A percentile compares a stretch with the other conserved stretches of the same genome.
Conservation (phyloP, 768 basidiomycete genomes). For the Cystofilobasidium ferigula region DNA sequence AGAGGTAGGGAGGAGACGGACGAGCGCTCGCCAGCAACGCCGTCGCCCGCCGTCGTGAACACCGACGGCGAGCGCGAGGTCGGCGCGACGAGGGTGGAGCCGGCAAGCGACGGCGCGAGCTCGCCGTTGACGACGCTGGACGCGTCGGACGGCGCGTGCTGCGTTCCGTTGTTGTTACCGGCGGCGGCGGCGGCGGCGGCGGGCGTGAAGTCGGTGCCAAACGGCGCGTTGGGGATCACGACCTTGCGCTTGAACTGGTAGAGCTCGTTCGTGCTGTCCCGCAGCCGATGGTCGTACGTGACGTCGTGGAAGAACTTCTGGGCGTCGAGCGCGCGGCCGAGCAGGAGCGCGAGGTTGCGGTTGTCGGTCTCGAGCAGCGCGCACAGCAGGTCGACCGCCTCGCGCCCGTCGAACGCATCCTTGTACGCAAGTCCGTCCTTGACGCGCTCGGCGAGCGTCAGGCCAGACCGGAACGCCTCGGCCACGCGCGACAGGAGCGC, state of each 20-base stretch:
- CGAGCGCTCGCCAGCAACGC: neutral
- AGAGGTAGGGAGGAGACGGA: neutral
- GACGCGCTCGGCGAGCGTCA: constrained; percentile 61
- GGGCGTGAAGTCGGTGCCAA: constrained; percentile 19
- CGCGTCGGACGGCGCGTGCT: neutral
- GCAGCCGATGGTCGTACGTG: constrained; percentile 89
- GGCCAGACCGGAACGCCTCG: constrained; percentile 77
- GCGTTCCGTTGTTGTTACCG: constrained; percentile 29
- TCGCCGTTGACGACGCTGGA: constrained; percentile 25
- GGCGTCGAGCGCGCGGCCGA: constrained; percentile 91
- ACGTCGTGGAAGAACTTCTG: constrained; percentile 99
- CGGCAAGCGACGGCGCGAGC: constrained; percentile 2
- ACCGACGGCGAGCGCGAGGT: neutral
- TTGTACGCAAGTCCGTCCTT: constrained; percentile 96
- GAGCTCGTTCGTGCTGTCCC: constrained; percentile 76
- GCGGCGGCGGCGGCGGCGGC: constrained; percentile 26
- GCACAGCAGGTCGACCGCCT: constrained; percentile 92
- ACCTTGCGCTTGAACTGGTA: constrained; percentile 63
- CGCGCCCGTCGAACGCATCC: constrained; percentile 90
- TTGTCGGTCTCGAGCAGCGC: constrained; percentile 99
- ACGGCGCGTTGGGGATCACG: constrained; percentile 23
- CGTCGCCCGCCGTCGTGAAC: neutral
- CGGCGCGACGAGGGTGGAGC: constrained; percentile 5
- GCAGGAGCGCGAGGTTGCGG: constrained; percentile 80
- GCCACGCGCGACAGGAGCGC: constrained; percentile 89